phyloP scores from a whole-genome alignment of 2,329 filamentous ascomycete genomes.

The Sordariomycetes sp. region DNA sequence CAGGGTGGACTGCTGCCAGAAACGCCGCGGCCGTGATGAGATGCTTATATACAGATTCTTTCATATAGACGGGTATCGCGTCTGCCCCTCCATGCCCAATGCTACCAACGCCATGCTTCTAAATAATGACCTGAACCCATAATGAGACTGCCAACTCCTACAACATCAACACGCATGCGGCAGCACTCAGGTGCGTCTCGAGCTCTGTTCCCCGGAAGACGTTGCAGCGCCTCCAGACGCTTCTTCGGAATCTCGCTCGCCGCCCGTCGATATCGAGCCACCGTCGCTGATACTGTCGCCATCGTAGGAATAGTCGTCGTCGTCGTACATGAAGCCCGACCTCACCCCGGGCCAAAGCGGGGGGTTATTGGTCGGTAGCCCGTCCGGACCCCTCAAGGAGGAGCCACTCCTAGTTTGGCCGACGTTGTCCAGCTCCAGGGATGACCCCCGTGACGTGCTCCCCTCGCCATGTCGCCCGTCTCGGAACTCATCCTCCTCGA shows the following conservation, averaged over 20 bases:
- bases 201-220: too few species aligned
- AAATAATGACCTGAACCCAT: too few species aligned
- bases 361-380: conserved; percentile 21
- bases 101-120: too few species aligned
- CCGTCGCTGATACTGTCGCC: conserved; percentile 15
- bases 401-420: conserved; percentile 13
- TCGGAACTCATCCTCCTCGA: conserved; percentile 39
- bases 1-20: too few species aligned
- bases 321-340: conserved; percentile 19
- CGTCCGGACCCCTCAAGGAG: conserved; percentile 12
- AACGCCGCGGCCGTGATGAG: too few species aligned
- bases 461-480: neutral
- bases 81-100: too few species aligned
- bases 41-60: too few species aligned
- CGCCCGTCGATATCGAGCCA: conserved; percentile 18
- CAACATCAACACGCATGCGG: too few species aligned
- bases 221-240: too few species aligned
- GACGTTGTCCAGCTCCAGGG: conserved; percentile 6
- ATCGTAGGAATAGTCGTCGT: conserved; percentile 21
- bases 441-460: conserved; percentile 11
- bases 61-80: too few species aligned
- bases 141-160: too few species aligned
- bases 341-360: conserved; percentile 33
- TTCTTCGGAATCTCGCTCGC: conserved; percentile 14
- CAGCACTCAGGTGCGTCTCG: too few species aligned